These are phyloP conservation scores for Irpex sp. DNA, from an alignment of 1,284 basidiomycete species.

Conservation along the genomic window DNA sequence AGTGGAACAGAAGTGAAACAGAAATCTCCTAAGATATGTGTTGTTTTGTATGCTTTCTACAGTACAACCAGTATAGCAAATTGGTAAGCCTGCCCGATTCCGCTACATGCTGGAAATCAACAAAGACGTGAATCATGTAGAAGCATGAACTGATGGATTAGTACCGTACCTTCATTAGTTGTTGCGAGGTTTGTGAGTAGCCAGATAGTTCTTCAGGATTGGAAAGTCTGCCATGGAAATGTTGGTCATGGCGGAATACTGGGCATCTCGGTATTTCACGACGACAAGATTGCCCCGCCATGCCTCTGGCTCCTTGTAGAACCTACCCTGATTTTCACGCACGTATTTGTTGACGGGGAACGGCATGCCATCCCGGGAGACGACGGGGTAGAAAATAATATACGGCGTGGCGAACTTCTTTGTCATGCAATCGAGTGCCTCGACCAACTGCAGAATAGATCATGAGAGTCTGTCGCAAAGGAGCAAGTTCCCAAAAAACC, in stretches of 20 bases:
- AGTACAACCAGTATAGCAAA: too few species aligned
- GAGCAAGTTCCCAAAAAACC: background rate
- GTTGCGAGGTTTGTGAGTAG: slow-evolving; percentile 42
- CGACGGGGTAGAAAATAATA: slow-evolving; percentile 70
- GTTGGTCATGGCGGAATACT: slow-evolving; percentile 66
- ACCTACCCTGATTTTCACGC: slow-evolving; percentile 62
- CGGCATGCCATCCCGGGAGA: slow-evolving; percentile 73
- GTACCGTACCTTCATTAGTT: slow-evolving; percentile 12
- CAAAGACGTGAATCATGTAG: background rate
- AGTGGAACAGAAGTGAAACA: background rate
- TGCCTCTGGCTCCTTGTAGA: slow-evolving; percentile 55
- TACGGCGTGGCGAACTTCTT: slow-evolving; percentile 73
- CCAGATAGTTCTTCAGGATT: slow-evolving; percentile 71
- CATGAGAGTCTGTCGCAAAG: slow-evolving; percentile 7
- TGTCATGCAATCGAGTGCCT: slow-evolving; percentile 74
- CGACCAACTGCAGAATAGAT: slow-evolving; percentile 48
- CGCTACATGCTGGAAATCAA: background rate
- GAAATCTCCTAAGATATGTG: background rate
- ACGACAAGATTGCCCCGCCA: slow-evolving; percentile 78
- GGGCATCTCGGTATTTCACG: slow-evolving; percentile 68
- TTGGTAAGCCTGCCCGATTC: too few species aligned
- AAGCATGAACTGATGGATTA: background rate
- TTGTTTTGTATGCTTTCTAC: too few species aligned
- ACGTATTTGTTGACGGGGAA: slow-evolving; percentile 75
- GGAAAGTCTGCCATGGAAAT: slow-evolving; percentile 79